Evolutionary conservation across 139 green algal genomes (phyloP).

Genomic region (Dunaliella sp.): DNA sequence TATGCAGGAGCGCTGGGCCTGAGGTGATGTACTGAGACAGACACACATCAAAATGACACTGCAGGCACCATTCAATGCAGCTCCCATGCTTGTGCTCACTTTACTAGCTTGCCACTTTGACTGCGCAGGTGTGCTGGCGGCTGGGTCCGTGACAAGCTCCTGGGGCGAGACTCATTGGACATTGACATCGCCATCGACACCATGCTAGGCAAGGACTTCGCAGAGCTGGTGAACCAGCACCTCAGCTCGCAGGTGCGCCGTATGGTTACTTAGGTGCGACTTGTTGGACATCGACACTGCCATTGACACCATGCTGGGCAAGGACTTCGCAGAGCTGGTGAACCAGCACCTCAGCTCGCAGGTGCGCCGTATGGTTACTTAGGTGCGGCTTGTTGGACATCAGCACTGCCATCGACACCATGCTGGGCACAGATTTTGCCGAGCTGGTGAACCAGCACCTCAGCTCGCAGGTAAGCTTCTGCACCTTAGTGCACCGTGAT

Average conservation of each 20-base stretch:
- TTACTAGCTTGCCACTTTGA: too few species aligned
- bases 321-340: slow-evolving; percentile 71
- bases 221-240: slow-evolving; percentile 83
- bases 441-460: neutral
- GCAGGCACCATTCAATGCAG: too few species aligned
- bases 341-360: slow-evolving; percentile 24
- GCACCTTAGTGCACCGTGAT: too few species aligned
- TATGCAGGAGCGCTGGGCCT: too few species aligned
- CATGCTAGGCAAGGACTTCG: slow-evolving; percentile 84
- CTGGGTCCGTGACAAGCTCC: slow-evolving; percentile 97
- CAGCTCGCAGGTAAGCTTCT: slow-evolving; percentile 32
- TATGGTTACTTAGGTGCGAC: slow-evolving; percentile 77
- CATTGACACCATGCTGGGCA: slow-evolving; percentile 84
- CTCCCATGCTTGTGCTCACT: too few species aligned
- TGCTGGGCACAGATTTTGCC: slow-evolving; percentile 84
- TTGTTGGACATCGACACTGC: slow-evolving; percentile 97
- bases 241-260: slow-evolving; percentile 49
- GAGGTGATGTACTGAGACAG: too few species aligned
- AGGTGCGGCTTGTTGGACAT: slow-evolving; percentile 87
- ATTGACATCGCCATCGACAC: slow-evolving; percentile 97
- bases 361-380: slow-evolving; percentile 66
- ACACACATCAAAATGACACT: too few species aligned
- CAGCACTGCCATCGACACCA: slow-evolving; percentile 95
- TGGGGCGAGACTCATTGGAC: slow-evolving; percentile 82
- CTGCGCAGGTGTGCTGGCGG: slow-evolving; percentile 84